Base-by-base conservation (phyloP, 192 early-diverging fungal species). In the Coemansia sp. region DNA sequence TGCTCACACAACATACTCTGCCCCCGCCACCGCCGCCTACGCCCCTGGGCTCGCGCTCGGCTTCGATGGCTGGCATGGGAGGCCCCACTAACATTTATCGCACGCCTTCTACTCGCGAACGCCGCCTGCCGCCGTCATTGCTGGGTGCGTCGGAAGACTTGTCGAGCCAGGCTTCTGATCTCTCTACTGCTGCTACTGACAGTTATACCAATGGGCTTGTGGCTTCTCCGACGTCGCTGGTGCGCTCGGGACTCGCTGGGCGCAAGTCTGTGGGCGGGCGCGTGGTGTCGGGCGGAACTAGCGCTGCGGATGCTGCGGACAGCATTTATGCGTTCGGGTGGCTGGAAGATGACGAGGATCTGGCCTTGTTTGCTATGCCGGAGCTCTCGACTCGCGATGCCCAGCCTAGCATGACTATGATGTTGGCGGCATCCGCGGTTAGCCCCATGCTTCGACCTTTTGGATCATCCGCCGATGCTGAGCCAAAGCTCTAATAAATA, bases 311-410 rank as follows among this genome's bases (percentile, higher is more conserved):
- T 29, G 69, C 25, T 1, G 70, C 67, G 45, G 73, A 73, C 6
- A 38, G 69, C 27, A 76, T 58, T 0, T 83, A 83, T 46, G 73
- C 73, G 31, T 83, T 83, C 53, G 81, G 66, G 7, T 83, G 81
- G 81, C 67, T 83, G 29, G 81, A 83, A 55, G 76, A 78, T 65
- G 76, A 73, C 11, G 76, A 78, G 36, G 81, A 83, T 38, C 50
- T 83, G 63, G 59, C 66, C 19, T 55, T 83, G 57, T 83, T 83
- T 75, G 66, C 81, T 7, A 77, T 78, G 62, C 76, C 81, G 0
- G 68, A 67, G 38, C 58, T 82, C 29, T 37, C 50, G 27, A 61
- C 55, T 7, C 61, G 62, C 29, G 45, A 48, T 19, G 65, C 66
- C 29, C 73, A 50, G 42, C 74, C 63, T 1, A 80, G 66, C 51